Base-by-base conservation (phyloP, 2,329 filamentous ascomycete species). In the Colletotrichum tabaci region DNA sequence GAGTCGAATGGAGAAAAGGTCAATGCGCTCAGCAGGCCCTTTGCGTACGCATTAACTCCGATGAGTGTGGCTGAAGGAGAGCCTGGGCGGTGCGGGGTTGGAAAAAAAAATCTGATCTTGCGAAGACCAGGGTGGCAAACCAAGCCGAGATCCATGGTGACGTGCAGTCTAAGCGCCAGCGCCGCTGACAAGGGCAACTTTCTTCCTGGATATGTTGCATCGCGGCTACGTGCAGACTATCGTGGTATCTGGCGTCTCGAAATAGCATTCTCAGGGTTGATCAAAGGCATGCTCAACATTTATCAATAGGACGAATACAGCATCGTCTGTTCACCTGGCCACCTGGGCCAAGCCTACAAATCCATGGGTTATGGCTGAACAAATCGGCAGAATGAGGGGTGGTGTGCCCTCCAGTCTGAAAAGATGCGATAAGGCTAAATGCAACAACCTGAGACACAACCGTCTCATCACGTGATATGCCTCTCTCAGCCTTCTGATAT, bases 91-190 rank as follows among this genome's bases (percentile, higher is more conserved):
- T 68, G 68, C 65, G 68, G 65, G 68, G 68, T 71, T 46, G 61
- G 6, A 50, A 23, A 61, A 26, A 71, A 70, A 71, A 63, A 47
- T 58, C 68, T 68, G 65, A 55, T 68, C 50, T 52, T 13, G 23
- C 38, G 23, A 53, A 21, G 67, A 69, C 67, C n/a, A 55, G 67
- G 61, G 67, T 70, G 67, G 56, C 62, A 40, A 52, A 71, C 56
- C 62, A 40, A 52, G 67, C 56, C 60, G 4, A 64, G 65, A 49
- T 61, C 69, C 60, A 56, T 35, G 65, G 68, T 71, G 68, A 71
- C 68, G 68, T 71, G 68, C 68, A 71, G 68, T 63, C 61, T 66
- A 71, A 67, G 68, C 58, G 68, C 68, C 58, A 52, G 60, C 67
- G 64, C 67, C 63, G 67, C 68, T 26, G 40, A 53, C 52, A 57